phyloP scores from a whole-genome alignment of 2,329 filamentous ascomycete species.

The Rachicladosporium sp. region DNA sequence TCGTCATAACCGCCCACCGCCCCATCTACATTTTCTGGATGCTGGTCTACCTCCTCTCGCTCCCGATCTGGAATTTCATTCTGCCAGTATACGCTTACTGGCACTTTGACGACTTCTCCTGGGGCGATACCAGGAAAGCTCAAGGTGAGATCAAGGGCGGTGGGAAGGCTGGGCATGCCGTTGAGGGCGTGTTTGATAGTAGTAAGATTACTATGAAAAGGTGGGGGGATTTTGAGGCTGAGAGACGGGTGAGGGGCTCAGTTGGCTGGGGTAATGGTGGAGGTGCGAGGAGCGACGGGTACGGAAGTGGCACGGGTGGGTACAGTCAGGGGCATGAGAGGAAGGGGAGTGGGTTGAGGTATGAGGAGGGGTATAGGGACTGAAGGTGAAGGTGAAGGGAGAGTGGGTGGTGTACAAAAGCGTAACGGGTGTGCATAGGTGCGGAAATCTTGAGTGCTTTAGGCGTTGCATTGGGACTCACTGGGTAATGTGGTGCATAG shows the following conservation, averaged over 20 bases:
- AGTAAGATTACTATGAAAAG: constrained; percentile 99
- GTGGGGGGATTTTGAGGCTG: constrained; percentile 91
- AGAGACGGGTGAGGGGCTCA: constrained; percentile 16
- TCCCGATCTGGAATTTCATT: constrained; percentile 96
- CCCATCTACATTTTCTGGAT: constrained; percentile 93
- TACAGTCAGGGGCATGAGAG: constrained; percentile 12
- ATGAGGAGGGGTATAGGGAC: constrained; percentile 3
- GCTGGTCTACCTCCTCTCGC: constrained; percentile 83
- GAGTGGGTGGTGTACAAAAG: too few relatives aligned
- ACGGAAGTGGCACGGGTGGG: constrained; percentile 6
- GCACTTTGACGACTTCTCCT: constrained; percentile 99
- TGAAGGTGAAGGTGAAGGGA: too few relatives aligned
- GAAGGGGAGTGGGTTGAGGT: constrained; percentile 12
- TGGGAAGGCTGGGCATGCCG: constrained; percentile 45
- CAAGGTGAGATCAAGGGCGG: constrained; percentile 80
- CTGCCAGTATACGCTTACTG: constrained; percentile 91
- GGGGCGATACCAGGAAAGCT: constrained; percentile 96
- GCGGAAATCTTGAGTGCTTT: too few relatives aligned
- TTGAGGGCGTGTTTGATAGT: constrained; percentile 94
- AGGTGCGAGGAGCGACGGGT: constrained; percentile 3
- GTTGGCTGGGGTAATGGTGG: constrained; percentile 4
- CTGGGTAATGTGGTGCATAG: too few relatives aligned
- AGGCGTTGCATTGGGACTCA: too few relatives aligned
- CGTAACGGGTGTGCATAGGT: too few relatives aligned
- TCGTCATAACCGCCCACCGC: constrained; percentile 85